These are phyloP conservation scores for Epichloe baconii DNA, from an alignment of 2,329 filamentous ascomycete genomes.

Conservation along the genomic window DNA sequence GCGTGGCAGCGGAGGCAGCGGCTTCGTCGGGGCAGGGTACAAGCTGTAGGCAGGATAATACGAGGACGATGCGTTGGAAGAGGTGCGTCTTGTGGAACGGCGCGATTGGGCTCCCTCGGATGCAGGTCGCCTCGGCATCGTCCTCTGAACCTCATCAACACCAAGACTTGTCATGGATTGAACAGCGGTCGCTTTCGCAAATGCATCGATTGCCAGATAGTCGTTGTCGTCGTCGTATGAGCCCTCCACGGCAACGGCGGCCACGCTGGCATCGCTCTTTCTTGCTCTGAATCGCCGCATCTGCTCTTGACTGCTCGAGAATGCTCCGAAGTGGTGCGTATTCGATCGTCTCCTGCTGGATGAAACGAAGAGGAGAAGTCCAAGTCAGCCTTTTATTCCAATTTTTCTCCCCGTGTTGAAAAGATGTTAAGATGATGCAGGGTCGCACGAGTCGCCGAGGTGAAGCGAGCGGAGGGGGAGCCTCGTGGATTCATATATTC, in stretches of 20 bases:
- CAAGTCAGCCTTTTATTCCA: neutral
- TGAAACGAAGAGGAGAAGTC: neutral
- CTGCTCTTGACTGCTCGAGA: neutral
- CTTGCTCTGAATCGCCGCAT: neutral
- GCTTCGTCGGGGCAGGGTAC: constrained; percentile 5
- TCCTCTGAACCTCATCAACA: neutral
- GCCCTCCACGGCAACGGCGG: neutral
- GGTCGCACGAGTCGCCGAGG: neutral
- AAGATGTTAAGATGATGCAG: neutral
- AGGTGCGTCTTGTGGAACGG: neutral
- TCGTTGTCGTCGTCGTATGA: neutral
- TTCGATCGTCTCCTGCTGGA: neutral
- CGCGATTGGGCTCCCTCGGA: neutral
- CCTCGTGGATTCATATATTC: neutral
- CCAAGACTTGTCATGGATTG: neutral
- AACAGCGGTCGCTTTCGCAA: neutral
- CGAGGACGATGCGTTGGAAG: constrained; percentile 3
- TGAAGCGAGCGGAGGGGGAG: neutral
- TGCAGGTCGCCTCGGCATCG: neutral
- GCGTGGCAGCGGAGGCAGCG: constrained; percentile 4
- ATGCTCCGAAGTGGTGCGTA: neutral
- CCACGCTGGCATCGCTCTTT: neutral
- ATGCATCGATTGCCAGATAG: neutral
- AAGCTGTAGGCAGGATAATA: constrained; percentile 3
- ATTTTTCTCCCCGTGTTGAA: neutral